Conservation (phyloP, 2,329 filamentous ascomycete genomes). For the Elsinoe fawcettii region DNA sequence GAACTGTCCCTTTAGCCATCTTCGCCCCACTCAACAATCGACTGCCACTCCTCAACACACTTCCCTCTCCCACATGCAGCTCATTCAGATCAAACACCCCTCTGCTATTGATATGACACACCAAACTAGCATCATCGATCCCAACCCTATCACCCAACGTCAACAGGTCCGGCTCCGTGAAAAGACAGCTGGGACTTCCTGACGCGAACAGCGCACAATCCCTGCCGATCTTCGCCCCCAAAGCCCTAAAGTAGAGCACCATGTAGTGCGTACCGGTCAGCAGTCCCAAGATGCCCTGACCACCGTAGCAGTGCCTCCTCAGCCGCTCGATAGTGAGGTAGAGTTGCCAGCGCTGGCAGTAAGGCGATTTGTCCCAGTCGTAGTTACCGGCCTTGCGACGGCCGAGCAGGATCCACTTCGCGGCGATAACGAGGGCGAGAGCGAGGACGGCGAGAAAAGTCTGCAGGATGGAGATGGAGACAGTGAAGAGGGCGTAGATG, state of each 20-base stretch:
- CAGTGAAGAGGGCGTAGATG: slow-evolving; percentile 37
- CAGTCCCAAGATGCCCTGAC: slow-evolving; percentile 45
- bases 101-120: slow-evolving; percentile 50
- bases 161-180: slow-evolving; percentile 52
- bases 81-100: slow-evolving; percentile 50
- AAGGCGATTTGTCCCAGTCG: slow-evolving; percentile 50
- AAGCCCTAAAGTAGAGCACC: slow-evolving; percentile 45
- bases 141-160: slow-evolving; percentile 46
- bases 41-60: slow-evolving; percentile 46
- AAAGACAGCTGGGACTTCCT: slow-evolving; percentile 45
- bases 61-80: slow-evolving; percentile 44
- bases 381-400: slow-evolving; percentile 46
- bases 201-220: slow-evolving; percentile 51
- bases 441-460: slow-evolving; percentile 39
- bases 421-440: slow-evolving; percentile 36
- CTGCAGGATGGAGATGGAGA: slow-evolving; percentile 38
- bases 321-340: slow-evolving; percentile 47
- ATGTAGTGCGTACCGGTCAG: slow-evolving; percentile 48
- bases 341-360: slow-evolving; percentile 53
- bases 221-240: slow-evolving; percentile 48
- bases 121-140: slow-evolving; percentile 50
- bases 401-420: slow-evolving; percentile 49
- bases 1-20: slow-evolving; percentile 47
- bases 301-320: slow-evolving; percentile 44
- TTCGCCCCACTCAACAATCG: slow-evolving; percentile 46